A percentile compares a stretch with the other conserved stretches of the same genome.
Conservation (phyloP, 106 monocot species). For the Dioscorea alata region DNA sequence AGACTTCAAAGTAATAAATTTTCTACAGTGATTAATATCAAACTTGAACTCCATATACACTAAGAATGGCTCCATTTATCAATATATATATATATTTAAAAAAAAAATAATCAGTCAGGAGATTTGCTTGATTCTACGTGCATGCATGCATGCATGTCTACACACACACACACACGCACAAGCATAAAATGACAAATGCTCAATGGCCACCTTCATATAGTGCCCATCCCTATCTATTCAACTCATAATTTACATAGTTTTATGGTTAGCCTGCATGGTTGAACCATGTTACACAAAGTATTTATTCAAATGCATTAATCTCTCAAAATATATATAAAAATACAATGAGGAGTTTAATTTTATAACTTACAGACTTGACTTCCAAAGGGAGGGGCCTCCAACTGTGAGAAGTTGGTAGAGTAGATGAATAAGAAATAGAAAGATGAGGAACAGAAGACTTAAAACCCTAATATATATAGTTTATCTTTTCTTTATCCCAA, state of each 20-base stretch:
- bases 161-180: too few relatives aligned
- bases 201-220: neutral
- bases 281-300: neutral
- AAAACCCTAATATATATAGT: neutral
- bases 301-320: neutral
- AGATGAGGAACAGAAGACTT: slow-evolving; percentile 2
- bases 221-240: neutral
- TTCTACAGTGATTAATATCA: too few relatives aligned
- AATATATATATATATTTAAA: too few relatives aligned
- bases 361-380: too few relatives aligned
- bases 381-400: neutral
- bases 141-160: too few relatives aligned
- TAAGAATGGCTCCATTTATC: neutral
- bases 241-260: neutral
- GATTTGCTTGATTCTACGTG: too few relatives aligned
- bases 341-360: neutral
- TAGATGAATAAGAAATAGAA: neutral
- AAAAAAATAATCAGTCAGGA: too few relatives aligned
- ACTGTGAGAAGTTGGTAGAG: neutral
- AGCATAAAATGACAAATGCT: neutral
- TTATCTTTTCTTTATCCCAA: neutral
- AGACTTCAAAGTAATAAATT: too few relatives aligned
- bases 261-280: neutral
- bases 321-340: neutral
- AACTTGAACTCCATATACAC: neutral